Conservation (phyloP, 2,329 filamentous ascomycete species). For the Verruconis gallopava region DNA sequence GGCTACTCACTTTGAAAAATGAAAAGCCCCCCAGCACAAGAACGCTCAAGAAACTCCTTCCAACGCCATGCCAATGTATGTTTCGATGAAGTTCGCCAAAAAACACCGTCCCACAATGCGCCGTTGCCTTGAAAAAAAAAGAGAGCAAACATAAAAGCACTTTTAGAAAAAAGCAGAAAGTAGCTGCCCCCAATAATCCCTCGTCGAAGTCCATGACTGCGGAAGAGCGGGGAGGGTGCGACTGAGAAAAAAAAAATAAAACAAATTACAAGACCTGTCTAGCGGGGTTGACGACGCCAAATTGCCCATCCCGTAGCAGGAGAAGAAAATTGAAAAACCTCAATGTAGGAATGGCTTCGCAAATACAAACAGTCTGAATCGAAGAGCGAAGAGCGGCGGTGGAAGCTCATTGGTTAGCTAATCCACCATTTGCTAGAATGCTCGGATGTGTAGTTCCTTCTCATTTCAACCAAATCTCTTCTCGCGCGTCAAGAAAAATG, state of each 20-base stretch:
- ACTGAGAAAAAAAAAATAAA: background rate
- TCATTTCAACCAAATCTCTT: too few relatives aligned
- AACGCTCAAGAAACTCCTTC: background rate
- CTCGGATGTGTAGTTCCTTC: too few relatives aligned
- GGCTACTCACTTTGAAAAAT: conserved; percentile 14
- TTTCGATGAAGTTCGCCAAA: background rate
- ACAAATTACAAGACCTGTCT: conserved; percentile 3
- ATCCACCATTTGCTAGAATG: too few relatives aligned
- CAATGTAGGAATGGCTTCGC: too few relatives aligned
- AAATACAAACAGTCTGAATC: too few relatives aligned
- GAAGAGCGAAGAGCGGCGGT: too few relatives aligned
- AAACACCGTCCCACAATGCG: background rate
- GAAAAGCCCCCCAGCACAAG: background rate
- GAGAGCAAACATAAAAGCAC: background rate
- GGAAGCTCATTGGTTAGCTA: too few relatives aligned
- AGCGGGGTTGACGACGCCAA: too few relatives aligned
- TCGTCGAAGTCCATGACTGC: background rate
- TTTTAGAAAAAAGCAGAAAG: conserved; percentile 2
- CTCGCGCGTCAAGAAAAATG: too few relatives aligned
- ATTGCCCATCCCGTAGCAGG: too few relatives aligned
- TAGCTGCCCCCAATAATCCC: background rate
- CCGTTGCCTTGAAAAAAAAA: background rate
- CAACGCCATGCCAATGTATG: conserved; percentile 8
- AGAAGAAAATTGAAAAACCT: too few relatives aligned
- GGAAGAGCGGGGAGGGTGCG: background rate